Evolutionary conservation across 106 monocot genomes (phyloP).

Genomic region (Phalaenopsis aphrodite): DNA sequence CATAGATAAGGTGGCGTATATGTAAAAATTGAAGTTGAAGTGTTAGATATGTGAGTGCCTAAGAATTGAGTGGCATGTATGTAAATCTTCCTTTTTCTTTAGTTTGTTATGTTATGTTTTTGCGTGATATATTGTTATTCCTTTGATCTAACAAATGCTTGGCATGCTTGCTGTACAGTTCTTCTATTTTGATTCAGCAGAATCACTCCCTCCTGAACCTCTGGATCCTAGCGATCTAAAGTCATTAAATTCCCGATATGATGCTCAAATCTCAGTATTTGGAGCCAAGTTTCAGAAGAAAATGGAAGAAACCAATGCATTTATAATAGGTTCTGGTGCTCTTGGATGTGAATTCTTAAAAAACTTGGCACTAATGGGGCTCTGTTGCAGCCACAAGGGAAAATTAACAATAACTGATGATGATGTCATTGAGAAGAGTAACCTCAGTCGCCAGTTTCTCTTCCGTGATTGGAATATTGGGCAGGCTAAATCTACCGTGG

Average conservation of each 20-base stretch:
- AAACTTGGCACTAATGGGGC: conserved; percentile 91
- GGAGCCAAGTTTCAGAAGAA: conserved; percentile 68
- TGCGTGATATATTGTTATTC: background rate
- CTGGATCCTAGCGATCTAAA: conserved; percentile 41
- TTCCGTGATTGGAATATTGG: conserved; percentile 98
- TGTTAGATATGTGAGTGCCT: no score
- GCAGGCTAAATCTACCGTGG: conserved; percentile 90
- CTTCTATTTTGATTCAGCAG: conserved; percentile 70
- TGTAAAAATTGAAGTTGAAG: no score
- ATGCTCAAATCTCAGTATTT: conserved; percentile 63
- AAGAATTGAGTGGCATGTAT: no score
- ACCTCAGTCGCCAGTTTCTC: conserved; percentile 90
- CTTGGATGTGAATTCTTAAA: conserved; percentile 95
- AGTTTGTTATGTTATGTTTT: background rate
- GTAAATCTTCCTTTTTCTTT: background rate
- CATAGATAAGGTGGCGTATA: no score
- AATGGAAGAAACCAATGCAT: conserved; percentile 73
- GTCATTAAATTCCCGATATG: conserved; percentile 50
- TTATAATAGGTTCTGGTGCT: conserved; percentile 83
- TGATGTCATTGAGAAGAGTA: conserved; percentile 98
- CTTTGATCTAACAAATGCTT: background rate
- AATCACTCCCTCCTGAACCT: conserved; percentile 51
- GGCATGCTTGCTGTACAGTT: conserved; percentile 29
- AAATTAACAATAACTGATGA: conserved; percentile 88
- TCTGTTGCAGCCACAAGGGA: conserved; percentile 64